Base-by-base conservation (phyloP, 495 filamentous ascomycete species). In the Penicillium macrosclerotiorum region DNA sequence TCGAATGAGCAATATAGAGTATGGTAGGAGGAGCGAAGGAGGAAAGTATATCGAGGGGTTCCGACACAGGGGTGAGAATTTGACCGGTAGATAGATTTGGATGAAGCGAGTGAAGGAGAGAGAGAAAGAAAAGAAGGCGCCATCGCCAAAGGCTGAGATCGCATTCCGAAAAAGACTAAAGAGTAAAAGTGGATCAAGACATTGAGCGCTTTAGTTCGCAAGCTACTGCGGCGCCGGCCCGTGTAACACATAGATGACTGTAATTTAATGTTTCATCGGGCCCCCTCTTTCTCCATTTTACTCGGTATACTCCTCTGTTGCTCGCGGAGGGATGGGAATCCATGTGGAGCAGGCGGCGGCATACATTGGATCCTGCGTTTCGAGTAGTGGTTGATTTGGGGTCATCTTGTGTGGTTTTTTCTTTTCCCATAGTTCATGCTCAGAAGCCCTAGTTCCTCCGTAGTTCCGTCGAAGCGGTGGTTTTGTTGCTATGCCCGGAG, bases 211-310 rank as follows among this genome's bases (percentile, higher is more conserved):
- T 54, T 54, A 57, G 52, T 56, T 45, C 48, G 27, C 37, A 45
- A 51, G 32, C 50, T 54, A 54, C 47, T n/a, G 47, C 13, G 56
- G 33, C 43, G 37, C 56, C 27, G 52, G 37, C 29, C 54, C 54
- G 57, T 52, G 59, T 62, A 55, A 62, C 59, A 62, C 46, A 37
- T 61, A 52, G 51, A 60, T 60, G 57, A 61, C 48, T 47, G 58
- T 62, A 62, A 62, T 59, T 50, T 57, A 22, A 29, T 42, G 37
- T 49, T 55, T 55, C 42, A 42, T 16, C 23, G 13, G 36, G 5
- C 5, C 36, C 36, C 36, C 36, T 38, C 36, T n/a, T n/a, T n/a
- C n/a, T n/a, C n/a, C n/a, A n/a, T n/a, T n/a, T n/a, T n/a, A n/a
- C n/a, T n/a, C n/a, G n/a, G n/a, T n/a, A n/a, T n/a, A n/a, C n/a